phyloP scores from a whole-genome alignment of 768 basidiomycete genomes.

The Peribolospora baueri region DNA sequence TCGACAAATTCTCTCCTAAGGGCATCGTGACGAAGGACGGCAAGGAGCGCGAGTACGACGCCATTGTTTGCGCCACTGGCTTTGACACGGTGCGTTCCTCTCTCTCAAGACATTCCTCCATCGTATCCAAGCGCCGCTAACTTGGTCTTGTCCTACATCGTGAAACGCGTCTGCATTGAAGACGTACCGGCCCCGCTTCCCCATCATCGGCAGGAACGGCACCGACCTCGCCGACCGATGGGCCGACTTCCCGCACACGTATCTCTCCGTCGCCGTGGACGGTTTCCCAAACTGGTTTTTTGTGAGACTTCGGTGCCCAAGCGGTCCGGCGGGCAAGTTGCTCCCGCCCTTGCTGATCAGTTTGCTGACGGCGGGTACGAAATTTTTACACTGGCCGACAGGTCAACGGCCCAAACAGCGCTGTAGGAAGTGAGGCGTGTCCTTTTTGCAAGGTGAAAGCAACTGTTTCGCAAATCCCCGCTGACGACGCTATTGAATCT shows the following conservation, averaged over 20 bases:
- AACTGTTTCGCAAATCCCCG: too few species aligned
- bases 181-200: slow-evolving; percentile 6
- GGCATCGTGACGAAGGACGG: slow-evolving; percentile 38
- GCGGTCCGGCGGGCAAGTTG: neutral
- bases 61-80: slow-evolving; percentile 41
- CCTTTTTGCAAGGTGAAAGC: too few species aligned
- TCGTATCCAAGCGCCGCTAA: neutral
- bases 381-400: neutral
- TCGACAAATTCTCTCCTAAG: slow-evolving; percentile 29
- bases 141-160: slow-evolving; percentile 5
- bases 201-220: slow-evolving; percentile 29
- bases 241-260: slow-evolving; percentile 32
- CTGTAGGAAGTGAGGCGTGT: too few species aligned
- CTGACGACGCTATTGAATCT: too few species aligned
- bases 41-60: slow-evolving; percentile 30
- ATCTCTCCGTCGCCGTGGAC: slow-evolving; percentile 34
- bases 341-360: neutral
- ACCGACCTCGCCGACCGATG: slow-evolving; percentile 31
- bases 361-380: neutral
- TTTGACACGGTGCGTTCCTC: slow-evolving; percentile 27
- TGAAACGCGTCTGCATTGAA: neutral
- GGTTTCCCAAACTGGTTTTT: slow-evolving; percentile 39
- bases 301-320: neutral
- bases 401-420: slow-evolving; percentile 27
- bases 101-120: neutral